Conservation (phyloP, 345 rosid genomes). For the Conringia planisiliqua region DNA sequence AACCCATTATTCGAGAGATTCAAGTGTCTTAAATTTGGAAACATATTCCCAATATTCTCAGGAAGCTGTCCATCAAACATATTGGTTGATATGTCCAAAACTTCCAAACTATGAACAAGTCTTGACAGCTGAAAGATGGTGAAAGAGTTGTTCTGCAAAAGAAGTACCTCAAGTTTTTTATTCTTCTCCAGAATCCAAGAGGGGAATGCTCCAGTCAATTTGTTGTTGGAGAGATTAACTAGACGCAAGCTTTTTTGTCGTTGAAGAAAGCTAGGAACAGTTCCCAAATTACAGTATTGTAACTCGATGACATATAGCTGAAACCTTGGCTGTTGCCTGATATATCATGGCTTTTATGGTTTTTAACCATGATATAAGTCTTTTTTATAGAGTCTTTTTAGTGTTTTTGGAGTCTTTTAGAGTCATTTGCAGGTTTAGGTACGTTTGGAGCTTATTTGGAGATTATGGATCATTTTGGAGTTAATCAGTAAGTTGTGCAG, state of each 20-base stretch:
- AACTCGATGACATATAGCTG: neutral
- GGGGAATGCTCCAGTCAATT: neutral
- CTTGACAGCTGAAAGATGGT: neutral
- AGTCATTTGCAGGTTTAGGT: no score
- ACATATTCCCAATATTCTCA: neutral
- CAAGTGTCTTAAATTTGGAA: neutral
- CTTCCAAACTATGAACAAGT: neutral
- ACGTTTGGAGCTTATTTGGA: no score
- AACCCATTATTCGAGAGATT: neutral
- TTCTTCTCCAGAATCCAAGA: neutral
- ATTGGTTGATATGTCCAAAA: constrained; percentile 1
- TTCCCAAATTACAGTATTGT: neutral
- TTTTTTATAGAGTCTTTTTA: no score
- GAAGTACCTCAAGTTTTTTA: neutral
- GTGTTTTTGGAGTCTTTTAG: no score
- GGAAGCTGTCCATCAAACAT: neutral
- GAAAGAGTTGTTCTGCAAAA: constrained; percentile 9
- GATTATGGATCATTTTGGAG: no score
- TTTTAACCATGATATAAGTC: no score
- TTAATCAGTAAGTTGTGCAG: no score
- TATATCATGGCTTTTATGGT: no score
- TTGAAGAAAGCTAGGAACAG: neutral
- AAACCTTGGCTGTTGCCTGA: neutral
- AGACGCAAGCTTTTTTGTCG: neutral
- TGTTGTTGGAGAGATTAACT: constrained; percentile 21